Evolutionary conservation across 1,284 basidiomycete species (phyloP).

Genomic region (Cryptococcus sp.): DNA sequence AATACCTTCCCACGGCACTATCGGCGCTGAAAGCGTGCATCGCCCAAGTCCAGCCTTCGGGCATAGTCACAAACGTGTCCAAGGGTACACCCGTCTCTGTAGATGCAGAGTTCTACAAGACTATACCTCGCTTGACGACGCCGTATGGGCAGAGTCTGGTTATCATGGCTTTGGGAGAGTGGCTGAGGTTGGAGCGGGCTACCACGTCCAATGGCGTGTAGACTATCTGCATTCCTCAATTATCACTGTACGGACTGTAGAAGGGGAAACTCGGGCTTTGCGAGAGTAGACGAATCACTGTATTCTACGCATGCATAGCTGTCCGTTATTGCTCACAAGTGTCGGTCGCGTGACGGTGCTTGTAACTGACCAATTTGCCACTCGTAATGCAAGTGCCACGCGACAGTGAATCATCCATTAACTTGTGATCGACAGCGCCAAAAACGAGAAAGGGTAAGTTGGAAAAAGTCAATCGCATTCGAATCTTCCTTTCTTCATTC

Average conservation of each 20-base stretch:
- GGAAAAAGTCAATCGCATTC: not conserved
- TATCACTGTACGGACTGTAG: too few relatives aligned
- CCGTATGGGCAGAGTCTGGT: conserved; percentile 22
- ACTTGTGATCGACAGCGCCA: too few relatives aligned
- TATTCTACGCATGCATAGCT: too few relatives aligned
- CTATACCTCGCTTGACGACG: conserved; percentile 14
- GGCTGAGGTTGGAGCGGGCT: conserved; percentile 18
- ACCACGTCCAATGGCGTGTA: too few relatives aligned
- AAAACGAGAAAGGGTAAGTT: not conserved
- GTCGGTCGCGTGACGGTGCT: not conserved
- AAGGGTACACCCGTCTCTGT: conserved; percentile 18
- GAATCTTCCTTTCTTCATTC: not conserved
- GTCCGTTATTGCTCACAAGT: too few relatives aligned
- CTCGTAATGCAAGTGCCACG: not conserved
- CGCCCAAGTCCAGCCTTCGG: conserved; percentile 20
- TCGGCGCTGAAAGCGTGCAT: conserved; percentile 18
- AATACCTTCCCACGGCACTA: conserved; percentile 16
- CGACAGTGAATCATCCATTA: too few relatives aligned
- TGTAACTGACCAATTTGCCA: not conserved
- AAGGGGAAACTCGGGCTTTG: too few relatives aligned
- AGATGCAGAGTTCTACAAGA: conserved; percentile 24
- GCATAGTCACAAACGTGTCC: conserved; percentile 20
- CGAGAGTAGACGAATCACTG: too few relatives aligned
- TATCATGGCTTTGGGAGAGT: conserved; percentile 25
- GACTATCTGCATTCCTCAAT: too few relatives aligned